Conservation (phyloP, 371 early-diverging fungal genomes). For the Funneliformis caledonium region DNA sequence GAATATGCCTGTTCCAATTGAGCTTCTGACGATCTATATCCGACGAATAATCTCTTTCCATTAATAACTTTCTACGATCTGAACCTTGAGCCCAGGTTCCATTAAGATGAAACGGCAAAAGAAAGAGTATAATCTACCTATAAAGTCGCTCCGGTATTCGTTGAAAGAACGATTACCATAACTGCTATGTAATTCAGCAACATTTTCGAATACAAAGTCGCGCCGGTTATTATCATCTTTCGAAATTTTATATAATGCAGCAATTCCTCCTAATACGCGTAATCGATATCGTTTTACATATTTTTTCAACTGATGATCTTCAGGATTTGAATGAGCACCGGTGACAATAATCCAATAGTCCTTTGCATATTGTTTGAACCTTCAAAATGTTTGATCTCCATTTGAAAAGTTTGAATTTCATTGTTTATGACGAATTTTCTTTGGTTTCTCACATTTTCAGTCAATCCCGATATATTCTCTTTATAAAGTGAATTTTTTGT, state of each 20-base stretch:
- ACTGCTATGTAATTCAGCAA: too few relatives aligned
- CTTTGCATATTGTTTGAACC: not conserved
- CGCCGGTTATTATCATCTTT: not conserved
- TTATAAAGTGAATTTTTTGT: not conserved
- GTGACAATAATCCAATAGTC: slow-evolving; percentile 17
- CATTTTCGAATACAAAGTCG: too few relatives aligned
- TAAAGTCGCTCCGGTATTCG: not conserved
- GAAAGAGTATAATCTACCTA: slow-evolving; percentile 40
- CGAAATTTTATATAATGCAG: slow-evolving; percentile 8
- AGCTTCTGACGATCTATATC: not conserved
- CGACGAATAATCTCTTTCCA: not conserved
- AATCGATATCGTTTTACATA: slow-evolving; percentile 28
- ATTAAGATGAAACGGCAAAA: slow-evolving; percentile 48
- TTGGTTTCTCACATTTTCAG: not conserved
- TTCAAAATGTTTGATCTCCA: not conserved
- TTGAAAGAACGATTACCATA: too few relatives aligned
- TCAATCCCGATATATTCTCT: not conserved
- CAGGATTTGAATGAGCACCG: not conserved
- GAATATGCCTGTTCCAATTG: slow-evolving; percentile 20
- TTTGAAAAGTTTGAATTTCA: not conserved
- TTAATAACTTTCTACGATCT: slow-evolving; percentile 37
- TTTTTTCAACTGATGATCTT: not conserved
- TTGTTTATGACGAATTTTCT: not conserved
- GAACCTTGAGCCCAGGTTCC: slow-evolving; percentile 46
- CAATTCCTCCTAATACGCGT: slow-evolving; percentile 43